Evolutionary conservation across 225 moss, liverwort and hornwort genomes (phyloP).

Genomic region (Neckera pumila): DNA sequence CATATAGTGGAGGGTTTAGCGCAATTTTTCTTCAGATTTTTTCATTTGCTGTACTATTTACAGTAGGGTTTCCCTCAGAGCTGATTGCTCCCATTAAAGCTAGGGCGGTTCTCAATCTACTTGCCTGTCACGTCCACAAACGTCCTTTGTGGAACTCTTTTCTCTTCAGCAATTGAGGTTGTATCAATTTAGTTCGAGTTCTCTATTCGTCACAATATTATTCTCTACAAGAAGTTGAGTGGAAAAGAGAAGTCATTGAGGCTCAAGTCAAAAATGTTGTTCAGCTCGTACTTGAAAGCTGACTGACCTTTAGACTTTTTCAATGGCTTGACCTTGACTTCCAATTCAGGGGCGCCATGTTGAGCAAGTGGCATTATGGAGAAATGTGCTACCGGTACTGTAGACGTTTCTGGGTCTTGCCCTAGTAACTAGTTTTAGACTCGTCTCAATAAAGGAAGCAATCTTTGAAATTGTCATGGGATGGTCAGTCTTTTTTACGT

Average conservation of each 20-base stretch:
- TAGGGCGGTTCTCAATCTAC: background rate
- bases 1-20: background rate
- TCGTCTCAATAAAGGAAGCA: background rate
- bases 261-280: background rate
- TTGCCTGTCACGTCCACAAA: background rate
- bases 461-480: background rate
- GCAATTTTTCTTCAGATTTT: background rate
- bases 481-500: background rate
- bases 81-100: background rate
- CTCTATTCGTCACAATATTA: background rate
- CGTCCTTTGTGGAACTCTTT: background rate
- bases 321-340: background rate
- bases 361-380: background rate
- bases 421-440: background rate
- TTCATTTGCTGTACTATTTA: conserved; percentile 1
- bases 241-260: background rate
- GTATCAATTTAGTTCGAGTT: background rate
- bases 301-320: background rate
- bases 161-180: background rate
- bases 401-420: background rate
- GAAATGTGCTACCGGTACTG: background rate
- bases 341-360: no score
- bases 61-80: background rate
- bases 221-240: background rate
- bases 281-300: background rate